phyloP scores from a whole-genome alignment of 2,329 filamentous ascomycete species.

The Fusarium agapanthi region DNA sequence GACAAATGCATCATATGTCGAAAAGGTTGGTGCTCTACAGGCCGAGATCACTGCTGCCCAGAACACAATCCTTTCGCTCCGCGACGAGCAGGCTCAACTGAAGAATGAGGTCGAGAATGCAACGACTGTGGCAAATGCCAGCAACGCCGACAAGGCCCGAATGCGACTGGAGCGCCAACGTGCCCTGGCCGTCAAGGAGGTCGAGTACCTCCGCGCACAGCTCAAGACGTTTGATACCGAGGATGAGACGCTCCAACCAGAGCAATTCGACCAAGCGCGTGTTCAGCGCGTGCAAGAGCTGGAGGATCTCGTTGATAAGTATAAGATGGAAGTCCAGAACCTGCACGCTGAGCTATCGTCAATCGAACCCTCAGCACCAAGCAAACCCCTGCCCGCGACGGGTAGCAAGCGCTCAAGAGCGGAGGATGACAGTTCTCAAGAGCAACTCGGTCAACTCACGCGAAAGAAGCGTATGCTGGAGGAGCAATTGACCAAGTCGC shows the following conservation, averaged over 20 bases:
- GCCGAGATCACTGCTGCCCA: slow-evolving; percentile 82
- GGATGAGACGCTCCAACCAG: slow-evolving; percentile 84
- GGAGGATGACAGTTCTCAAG: slow-evolving; percentile 68
- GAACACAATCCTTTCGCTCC: slow-evolving; percentile 74
- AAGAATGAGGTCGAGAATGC: slow-evolving; percentile 75
- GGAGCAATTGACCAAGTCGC: slow-evolving; percentile 74
- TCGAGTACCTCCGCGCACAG: slow-evolving; percentile 92
- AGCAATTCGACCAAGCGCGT: slow-evolving; percentile 80
- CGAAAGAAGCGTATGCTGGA: slow-evolving; percentile 89
- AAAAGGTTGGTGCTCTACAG: slow-evolving; percentile 80
- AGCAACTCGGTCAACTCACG: slow-evolving; percentile 82
- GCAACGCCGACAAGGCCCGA: slow-evolving; percentile 71
- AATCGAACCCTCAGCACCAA: slow-evolving; percentile 58
- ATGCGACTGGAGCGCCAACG: slow-evolving; percentile 86
- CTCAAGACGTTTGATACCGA: slow-evolving; percentile 89
- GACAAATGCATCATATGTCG: slow-evolving; percentile 80
- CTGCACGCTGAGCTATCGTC: slow-evolving; percentile 79
- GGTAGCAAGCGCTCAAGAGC: slow-evolving; percentile 73
- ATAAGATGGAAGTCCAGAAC: slow-evolving; percentile 80
- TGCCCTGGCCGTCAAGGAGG: slow-evolving; percentile 86
- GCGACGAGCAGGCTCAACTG: slow-evolving; percentile 73
- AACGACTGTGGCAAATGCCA: slow-evolving; percentile 59
- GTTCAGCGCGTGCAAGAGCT: slow-evolving; percentile 79
- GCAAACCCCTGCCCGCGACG: slow-evolving; percentile 50
- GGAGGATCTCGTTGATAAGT: slow-evolving; percentile 85